Evolutionary conservation across 192 early-diverging fungal genomes (phyloP), one percentile per base, ranked within the genome.

Genomic region (Fimicolochytrium jonesii): DNA sequence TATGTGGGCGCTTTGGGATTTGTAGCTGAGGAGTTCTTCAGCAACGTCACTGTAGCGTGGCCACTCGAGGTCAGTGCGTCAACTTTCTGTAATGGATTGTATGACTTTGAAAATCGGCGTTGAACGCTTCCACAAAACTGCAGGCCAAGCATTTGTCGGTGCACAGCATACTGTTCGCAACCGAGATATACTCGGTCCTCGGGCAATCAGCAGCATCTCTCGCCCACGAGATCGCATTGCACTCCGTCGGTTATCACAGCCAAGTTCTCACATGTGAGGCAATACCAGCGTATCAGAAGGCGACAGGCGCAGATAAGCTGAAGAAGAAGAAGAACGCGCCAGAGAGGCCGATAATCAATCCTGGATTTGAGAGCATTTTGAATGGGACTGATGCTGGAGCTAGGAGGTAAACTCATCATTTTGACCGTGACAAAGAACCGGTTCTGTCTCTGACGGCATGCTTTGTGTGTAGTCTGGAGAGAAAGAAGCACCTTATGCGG

Each of bases 181-280:
- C 66, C n/a, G 71, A 73, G 31, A 29, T 73, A 0, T 73, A 54
- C 57, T 68, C 66, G n/a, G n/a, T 68, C 25, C 30, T 67, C 6
- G 71, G 57, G 15, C 71, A 73, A 35, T 48, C 42, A 39, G 71
- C 66, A 6, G 71, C 44, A 10, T 7, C 9, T 25, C 28, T 68
- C 10, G 66, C 61, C 2, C 59, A 73, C 29, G 66, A 68, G 28
- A 60, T 73, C 18, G 71, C 66, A 1, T 28, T 63, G 25, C 25
- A 52, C 37, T 39, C 15, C 0, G 52, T 58, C 17, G 42, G 20
- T 34, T n/a, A 61, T 36, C 17, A 47, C 9, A 30, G 37, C 22
- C 56, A 59, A 13, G 13, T 56, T 30, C 52, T 63, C 2, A 36
- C 60, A 11, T 29, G 25, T 28, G 59, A 73, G 55, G 61, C 61